These are phyloP conservation scores for Smithsoniella earleae DNA, from an alignment of 163 green algal genomes.

Conservation along the genomic window DNA sequence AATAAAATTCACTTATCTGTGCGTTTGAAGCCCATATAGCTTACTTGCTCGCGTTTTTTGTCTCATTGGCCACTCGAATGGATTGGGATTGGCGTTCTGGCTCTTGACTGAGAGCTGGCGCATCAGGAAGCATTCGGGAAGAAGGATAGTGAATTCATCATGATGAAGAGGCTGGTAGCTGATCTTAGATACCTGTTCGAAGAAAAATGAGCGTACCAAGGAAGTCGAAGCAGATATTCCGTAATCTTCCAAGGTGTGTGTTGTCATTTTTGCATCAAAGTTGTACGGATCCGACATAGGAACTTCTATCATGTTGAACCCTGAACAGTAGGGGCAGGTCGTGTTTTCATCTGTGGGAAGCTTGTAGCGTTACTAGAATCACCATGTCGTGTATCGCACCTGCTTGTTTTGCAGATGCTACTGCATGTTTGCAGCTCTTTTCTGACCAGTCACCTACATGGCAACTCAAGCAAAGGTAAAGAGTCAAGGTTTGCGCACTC, in stretches of 20 bases:
- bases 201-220: slow-evolving; percentile 33
- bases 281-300: slow-evolving; percentile 40
- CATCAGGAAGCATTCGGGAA: no score
- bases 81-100: no score
- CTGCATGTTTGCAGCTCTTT: slow-evolving; percentile 33
- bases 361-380: background rate
- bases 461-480: background rate
- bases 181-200: no score
- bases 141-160: no score
- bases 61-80: no score
- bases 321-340: slow-evolving; percentile 19
- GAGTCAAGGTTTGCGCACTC: no score
- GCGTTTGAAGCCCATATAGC: no score
- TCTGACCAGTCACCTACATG: slow-evolving; percentile 37
- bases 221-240: slow-evolving; percentile 38
- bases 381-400: background rate
- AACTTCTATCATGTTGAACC: slow-evolving; percentile 49
- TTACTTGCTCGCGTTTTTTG: no score
- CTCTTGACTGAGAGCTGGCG: no score
- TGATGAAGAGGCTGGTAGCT: no score
- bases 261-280: slow-evolving; percentile 42
- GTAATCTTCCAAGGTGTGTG: slow-evolving; percentile 36
- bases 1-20: no score
- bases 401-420: slow-evolving; percentile 31
- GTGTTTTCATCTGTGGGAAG: background rate